Percentiles rank a stretch among this genome's conserved stretches.
Conservation (phyloP, 148 eudicot species). For the Cornus florida region DNA sequence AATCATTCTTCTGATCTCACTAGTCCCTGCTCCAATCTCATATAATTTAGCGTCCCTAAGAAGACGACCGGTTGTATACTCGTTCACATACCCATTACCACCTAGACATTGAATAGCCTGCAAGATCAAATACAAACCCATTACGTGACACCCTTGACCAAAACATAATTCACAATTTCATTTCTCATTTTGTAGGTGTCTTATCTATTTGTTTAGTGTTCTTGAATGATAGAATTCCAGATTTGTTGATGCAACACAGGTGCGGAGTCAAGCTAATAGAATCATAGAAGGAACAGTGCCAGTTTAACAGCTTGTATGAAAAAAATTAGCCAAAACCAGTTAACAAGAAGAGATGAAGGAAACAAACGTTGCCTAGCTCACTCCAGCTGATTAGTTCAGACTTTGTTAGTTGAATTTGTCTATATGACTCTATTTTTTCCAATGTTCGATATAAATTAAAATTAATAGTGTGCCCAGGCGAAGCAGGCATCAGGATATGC, state of each 20-base stretch:
- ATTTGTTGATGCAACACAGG: too few species aligned
- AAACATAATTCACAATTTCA: not conserved
- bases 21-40: slow-evolving; percentile 98
- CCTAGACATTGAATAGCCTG: slow-evolving; percentile 99
- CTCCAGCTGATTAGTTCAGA: not conserved
- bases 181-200: not conserved
- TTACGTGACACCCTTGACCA: not conserved
- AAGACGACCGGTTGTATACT: slow-evolving; percentile 90
- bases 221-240: too few species aligned
- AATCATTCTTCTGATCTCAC: slow-evolving; percentile 91
- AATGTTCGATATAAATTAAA: not conserved
- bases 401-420: not conserved
- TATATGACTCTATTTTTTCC: not conserved
- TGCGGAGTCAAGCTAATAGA: too few species aligned
- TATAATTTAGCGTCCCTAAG: slow-evolving; percentile 96
- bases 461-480: not conserved
- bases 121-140: slow-evolving; percentile 4
- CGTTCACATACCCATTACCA: slow-evolving; percentile 93
- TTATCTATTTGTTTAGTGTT: not conserved
- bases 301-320: not conserved
- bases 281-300: too few species aligned
- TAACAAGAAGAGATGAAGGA: not conserved
- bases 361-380: too few species aligned
- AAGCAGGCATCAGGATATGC: not conserved
- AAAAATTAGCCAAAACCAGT: not conserved